Base-by-base conservation (phyloP, 495 filamentous ascomycete genomes). In the Penicillium taxi region DNA sequence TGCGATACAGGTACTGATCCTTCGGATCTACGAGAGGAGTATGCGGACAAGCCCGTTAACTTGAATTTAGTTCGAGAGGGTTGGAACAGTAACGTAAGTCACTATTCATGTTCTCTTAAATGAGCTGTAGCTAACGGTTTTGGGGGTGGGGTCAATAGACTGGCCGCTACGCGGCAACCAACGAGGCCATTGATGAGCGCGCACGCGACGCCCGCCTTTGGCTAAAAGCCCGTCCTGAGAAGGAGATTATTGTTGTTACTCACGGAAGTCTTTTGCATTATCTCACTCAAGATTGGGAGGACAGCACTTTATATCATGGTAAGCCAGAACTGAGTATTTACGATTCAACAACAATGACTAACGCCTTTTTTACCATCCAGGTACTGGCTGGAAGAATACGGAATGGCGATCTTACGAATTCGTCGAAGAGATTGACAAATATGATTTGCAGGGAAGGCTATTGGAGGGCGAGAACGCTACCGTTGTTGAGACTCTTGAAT, bases 311-410 rank as follows among this genome's bases (percentile, higher is more conserved):
- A 19, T 70, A 71, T 37, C 55, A 61, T 37, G 81, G 77, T 73
- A 61, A 29, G 66, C n/a, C n/a, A n/a, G n/a, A n/a, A n/a, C n/a
- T n/a, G n/a, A n/a, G n/a, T n/a, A n/a, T n/a, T n/a, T n/a, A n/a
- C n/a, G n/a, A n/a, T n/a, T n/a, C n/a, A n/a, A n/a, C n/a, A n/a
- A n/a, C n/a, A n/a, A n/a, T n/a, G n/a, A 23, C 19, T 43, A 23
- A 14, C 21, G 15, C 26, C 32, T 13, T 12, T n/a, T 13, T 28
- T 9, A 17, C 6, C 45, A 15, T 12, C 1, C 30, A 69, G 82
- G 85, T 19, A 93, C 87, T 0, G 85, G 84, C 12, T 95, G 89
- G 89, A 45, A 47, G 7, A 95, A 96, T 58, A 81, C 81, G 8
- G 88, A 95, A 60, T 84, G 71, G 52, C 78, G 89, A 32, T 78